Base-by-base conservation (phyloP, 176 grass and related monocot species). In the Lolium rigidum region DNA sequence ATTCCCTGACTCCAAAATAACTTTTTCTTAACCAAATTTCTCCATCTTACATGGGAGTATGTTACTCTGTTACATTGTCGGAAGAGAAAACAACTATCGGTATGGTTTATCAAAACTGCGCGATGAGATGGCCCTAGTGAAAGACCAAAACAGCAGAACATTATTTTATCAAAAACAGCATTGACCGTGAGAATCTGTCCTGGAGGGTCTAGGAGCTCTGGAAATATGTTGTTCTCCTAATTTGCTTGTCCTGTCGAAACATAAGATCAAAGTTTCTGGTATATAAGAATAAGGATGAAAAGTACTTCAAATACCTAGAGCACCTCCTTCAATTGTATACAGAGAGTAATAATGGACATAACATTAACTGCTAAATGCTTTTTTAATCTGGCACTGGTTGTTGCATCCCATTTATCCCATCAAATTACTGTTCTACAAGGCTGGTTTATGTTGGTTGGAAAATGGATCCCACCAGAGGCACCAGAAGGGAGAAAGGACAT, bases 151-250 rank as follows among this genome's bases (percentile, higher is more conserved):
- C 4, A 43, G 67, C 37, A 43, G 9, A 43, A 70, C 17, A 43
- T 17, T 11, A n/a, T 39, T 70, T 41, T 70, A 43, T 70, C 65
- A 70, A 38, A 69, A 69, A 41, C 66, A 69, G 66, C n/a, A n/a
- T n/a, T n/a, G n/a, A n/a, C n/a, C n/a, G n/a, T n/a, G n/a, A 67
- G 14, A 67, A 37, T 39, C 5, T 39, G n/a, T 22, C 58, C 21
- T 24, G 58, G 58, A 24, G 58, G 58, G 66, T n/a, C n/a, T n/a
- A n/a, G n/a, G n/a, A n/a, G n/a, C 66, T 70, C 66, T 70, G 37
- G 66, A 41, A 70, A 20, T 70, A 70, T 70, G 66, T 70, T 64
- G 4, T 64, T 70, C 8, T 70, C 66, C 17, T 70, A 4, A 20
- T 38, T 20, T 18, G 31, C 15, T 68, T 38, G 2, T 68, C 16